Base-by-base conservation (phyloP, 805 yeast genomes). In the Myxozyma neglecta region DNA sequence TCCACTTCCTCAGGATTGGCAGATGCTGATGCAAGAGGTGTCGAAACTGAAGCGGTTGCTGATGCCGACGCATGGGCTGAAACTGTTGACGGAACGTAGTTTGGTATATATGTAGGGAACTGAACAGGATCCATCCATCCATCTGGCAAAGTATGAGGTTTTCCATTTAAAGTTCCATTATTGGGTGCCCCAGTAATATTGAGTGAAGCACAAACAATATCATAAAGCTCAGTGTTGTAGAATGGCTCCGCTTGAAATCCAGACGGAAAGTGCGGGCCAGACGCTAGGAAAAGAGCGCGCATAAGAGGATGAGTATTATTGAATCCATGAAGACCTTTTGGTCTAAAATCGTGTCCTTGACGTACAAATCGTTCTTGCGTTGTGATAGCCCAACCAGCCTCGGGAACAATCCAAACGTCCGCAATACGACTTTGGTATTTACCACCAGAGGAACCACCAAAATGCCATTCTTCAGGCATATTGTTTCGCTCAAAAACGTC, bases 241-340 rank as follows among this genome's bases (percentile, higher is more conserved):
- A 92, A 88, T 3, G 97, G 96, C 64, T 76, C 72, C 24, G 83
- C 76, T 66, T 77, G 77, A 18, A 69, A 57, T 6, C 78, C 74
- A 18, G 78, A 73, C 3, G 54, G 46, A 73, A 92, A 91, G 70
- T 81, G 88, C 0, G 97, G 97, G 0, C 98, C 98, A 1, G 80
- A 73, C 0, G 87, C 96, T 45, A 90, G 69, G 72, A 93, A 92
- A 9, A 89, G 68, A 0, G 96, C 91, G 54, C 96, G 77, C 97
- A 91, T 91, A 60, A 90, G 76, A 6, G 87, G 81, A 63, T 86
- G 90, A 0, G 86, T 80, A 70, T 87, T 88, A 70, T 87, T 84
- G 72, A 89, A 92, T 1, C 97, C 97, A 73, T 90, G 96, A 0
- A 88, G 88, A 8, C 97, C 97, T 57, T 77, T 77, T 3, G 90